Evolutionary conservation across 2,329 filamentous ascomycete species (phyloP).

Genomic region (Lizonia empirigonia): DNA sequence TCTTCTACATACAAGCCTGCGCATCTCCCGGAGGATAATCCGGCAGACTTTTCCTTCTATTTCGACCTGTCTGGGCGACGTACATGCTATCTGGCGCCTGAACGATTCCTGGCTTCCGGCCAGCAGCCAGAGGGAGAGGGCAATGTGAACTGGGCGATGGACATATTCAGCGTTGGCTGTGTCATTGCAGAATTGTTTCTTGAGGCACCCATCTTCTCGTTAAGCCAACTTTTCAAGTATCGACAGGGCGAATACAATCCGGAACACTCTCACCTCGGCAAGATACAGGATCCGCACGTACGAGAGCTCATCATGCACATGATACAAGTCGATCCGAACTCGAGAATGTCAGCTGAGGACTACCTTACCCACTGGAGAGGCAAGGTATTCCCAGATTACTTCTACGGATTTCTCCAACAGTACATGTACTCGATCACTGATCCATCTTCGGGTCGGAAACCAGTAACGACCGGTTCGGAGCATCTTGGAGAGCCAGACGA

Average conservation of each 20-base stretch:
- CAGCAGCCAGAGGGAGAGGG: conserved; percentile 68
- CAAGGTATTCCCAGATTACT: conserved; percentile 94
- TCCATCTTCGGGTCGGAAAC: conserved; percentile 77
- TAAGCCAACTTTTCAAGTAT: conserved; percentile 95
- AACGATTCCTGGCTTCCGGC: conserved; percentile 79
- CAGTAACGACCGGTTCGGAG: conserved; percentile 68
- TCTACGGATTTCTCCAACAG: conserved; percentile 95
- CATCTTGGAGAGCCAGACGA: conserved; percentile 90
- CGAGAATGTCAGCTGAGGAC: conserved; percentile 89
- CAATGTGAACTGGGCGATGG: conserved; percentile 89
- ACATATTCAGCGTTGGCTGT: conserved; percentile 95
- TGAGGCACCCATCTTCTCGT: conserved; percentile 94
- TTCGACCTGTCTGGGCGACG: conserved; percentile 91
- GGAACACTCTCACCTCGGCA: conserved; percentile 75
- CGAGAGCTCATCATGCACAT: conserved; percentile 91
- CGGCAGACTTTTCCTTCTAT: conserved; percentile 96
- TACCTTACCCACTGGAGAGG: conserved; percentile 90
- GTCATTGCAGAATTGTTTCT: conserved; percentile 96
- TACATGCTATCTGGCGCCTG: conserved; percentile 94
- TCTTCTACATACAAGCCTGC: conserved; percentile 95
- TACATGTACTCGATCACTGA: conserved; percentile 98
- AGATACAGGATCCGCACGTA: conserved; percentile 86
- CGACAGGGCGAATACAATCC: conserved; percentile 92
- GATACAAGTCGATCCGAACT: conserved; percentile 92
- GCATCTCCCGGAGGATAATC: conserved; percentile 92